Percentiles rank a stretch among this genome's conserved stretches.
Conservation (phyloP, 1,139 yeast genomes). For the Sugiyamaella sp. region DNA sequence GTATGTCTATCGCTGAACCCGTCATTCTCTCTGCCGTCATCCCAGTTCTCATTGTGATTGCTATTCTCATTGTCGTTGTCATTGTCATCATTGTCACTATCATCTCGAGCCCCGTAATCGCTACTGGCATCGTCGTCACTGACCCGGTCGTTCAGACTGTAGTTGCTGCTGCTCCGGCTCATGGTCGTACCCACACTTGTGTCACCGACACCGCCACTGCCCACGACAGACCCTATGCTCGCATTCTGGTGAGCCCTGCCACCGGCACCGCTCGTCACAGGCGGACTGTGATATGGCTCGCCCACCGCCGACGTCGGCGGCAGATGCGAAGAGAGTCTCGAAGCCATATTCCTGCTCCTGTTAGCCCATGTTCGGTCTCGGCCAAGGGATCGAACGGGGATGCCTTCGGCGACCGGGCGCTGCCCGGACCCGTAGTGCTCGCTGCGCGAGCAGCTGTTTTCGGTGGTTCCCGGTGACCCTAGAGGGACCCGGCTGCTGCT, state of each 20-base stretch:
- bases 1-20: too few relatives aligned
- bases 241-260: too few relatives aligned
- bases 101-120: too few relatives aligned
- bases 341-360: too few relatives aligned
- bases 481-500: too few relatives aligned
- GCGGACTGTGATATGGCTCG: background rate
- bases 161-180: slow-evolving; percentile 13
- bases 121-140: background rate
- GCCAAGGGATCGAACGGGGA: background rate
- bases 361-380: too few relatives aligned
- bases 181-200: background rate
- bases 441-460: background rate
- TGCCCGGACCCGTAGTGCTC: background rate
- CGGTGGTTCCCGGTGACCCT: too few relatives aligned
- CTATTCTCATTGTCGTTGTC: background rate
- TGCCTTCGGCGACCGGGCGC: slow-evolving; percentile 2
- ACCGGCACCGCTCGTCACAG: background rate
- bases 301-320: slow-evolving; percentile 1
- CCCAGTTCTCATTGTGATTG: too few relatives aligned
- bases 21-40: too few relatives aligned
- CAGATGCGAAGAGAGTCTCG: slow-evolving; percentile 8
- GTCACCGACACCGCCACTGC: background rate
- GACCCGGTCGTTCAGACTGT: slow-evolving; percentile 4
- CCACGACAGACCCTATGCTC: too few relatives aligned
- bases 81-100: background rate